phyloP scores from a whole-genome alignment of 306 rosid species.

The Castanospermum australe region DNA sequence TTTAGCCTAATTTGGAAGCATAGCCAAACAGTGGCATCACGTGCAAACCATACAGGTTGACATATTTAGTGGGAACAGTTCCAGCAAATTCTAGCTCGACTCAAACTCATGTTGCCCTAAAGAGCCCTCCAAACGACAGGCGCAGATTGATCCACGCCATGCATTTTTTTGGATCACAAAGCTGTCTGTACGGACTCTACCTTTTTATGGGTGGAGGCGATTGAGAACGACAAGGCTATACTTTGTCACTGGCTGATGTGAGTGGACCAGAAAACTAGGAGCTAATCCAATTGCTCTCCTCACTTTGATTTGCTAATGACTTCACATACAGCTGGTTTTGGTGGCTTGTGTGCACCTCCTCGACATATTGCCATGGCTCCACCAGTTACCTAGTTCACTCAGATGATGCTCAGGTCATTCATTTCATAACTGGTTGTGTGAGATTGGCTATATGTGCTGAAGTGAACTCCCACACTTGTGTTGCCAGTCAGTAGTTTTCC shows the following conservation, averaged over 20 bases:
- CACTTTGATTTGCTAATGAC: neutral
- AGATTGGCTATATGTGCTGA: neutral
- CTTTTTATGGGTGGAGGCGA: neutral
- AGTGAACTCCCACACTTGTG: too few relatives aligned
- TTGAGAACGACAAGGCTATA: constrained; percentile 23
- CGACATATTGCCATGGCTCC: neutral
- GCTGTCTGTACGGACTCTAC: constrained; percentile 39
- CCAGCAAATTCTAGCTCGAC: constrained; percentile 24
- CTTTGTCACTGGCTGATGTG: neutral
- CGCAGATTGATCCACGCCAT: constrained; percentile 39
- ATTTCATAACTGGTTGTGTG: neutral
- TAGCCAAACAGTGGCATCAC: constrained; percentile 28
- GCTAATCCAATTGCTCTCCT: neutral
- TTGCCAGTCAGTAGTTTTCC: too few relatives aligned
- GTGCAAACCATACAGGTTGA: constrained; percentile 18
- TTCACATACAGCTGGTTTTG: neutral
- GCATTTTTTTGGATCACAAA: constrained; percentile 31
- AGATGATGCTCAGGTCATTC: too few relatives aligned
- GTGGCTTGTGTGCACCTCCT: neutral
- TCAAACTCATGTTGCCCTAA: neutral
- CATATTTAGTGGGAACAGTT: constrained; percentile 34
- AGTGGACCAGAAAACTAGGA: neutral
- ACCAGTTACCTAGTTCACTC: neutral
- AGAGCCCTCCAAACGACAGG: constrained; percentile 3
- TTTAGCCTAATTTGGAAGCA: constrained; percentile 37